Percentiles rank a stretch among this genome's conserved stretches.
phyloP scores from a whole-genome alignment of 2,329 filamentous ascomycete genomes.

The Colletotrichum viniferum region DNA sequence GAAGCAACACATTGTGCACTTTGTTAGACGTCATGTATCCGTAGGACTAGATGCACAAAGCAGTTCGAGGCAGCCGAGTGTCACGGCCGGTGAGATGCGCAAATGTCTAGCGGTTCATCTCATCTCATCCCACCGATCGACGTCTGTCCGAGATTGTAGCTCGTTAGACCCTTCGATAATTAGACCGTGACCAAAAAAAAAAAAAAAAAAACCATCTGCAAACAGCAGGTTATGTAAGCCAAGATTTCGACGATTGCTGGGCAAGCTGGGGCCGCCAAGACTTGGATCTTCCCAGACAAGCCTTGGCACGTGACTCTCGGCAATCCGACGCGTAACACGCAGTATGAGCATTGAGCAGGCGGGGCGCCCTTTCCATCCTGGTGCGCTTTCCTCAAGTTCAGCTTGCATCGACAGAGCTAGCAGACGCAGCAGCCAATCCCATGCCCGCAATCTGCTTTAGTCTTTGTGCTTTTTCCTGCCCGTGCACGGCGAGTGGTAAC shows the following conservation, averaged over 20 bases:
- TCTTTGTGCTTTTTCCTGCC: neutral
- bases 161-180: neutral
- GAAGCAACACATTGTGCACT: neutral
- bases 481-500: neutral
- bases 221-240: slow-evolving; percentile 6
- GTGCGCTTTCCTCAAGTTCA: neutral
- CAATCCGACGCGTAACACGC: slow-evolving; percentile 12
- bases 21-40: neutral
- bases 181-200: neutral
- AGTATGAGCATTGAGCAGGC: neutral
- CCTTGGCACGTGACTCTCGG: slow-evolving; percentile 18
- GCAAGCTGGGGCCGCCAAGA: neutral
- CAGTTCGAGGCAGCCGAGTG: neutral
- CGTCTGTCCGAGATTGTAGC: neutral
- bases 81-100: neutral
- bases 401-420: neutral
- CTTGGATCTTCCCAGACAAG: neutral
- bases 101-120: neutral
- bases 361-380: neutral
- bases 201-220: neutral
- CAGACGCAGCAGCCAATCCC: neutral
- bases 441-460: neutral
- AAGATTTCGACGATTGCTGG: neutral
- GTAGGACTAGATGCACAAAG: neutral
- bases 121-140: neutral